Conservation (phyloP, 2,329 filamentous ascomycete genomes). For the Arthroderma sp. region DNA sequence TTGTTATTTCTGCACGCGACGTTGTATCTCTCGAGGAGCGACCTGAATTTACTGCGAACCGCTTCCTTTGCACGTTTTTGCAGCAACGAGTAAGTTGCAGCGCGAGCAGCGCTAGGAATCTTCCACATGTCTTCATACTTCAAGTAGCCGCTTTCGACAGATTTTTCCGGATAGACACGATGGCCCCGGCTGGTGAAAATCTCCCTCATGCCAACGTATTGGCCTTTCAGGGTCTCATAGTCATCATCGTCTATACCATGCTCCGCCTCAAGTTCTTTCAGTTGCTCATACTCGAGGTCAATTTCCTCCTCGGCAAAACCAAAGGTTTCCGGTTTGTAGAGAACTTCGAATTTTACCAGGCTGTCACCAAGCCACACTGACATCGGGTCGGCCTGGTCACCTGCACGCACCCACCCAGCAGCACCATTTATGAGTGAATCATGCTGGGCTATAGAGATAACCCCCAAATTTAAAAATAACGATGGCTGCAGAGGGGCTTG, state of each 20-base stretch:
- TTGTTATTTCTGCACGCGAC: conserved; percentile 42
- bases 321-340: conserved; percentile 39
- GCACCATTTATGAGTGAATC: conserved; percentile 47
- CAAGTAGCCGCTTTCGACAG: conserved; percentile 24
- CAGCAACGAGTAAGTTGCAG: conserved; percentile 55
- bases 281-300: conserved; percentile 49
- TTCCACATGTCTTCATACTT: conserved; percentile 47
- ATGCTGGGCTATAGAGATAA: conserved; percentile 54
- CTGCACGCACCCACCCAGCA: conserved; percentile 31
- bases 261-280: conserved; percentile 50
- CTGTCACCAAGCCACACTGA: conserved; percentile 47
- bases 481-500: conserved; percentile 42
- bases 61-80: conserved; percentile 43
- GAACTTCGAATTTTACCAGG: conserved; percentile 35
- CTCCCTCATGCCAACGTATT: conserved; percentile 34
- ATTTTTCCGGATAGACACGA: conserved; percentile 20
- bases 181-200: conserved; percentile 22
- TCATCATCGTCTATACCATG: conserved; percentile 43
- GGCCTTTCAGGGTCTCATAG: conserved; percentile 40
- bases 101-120: conserved; percentile 45
- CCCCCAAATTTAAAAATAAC: conserved; percentile 41
- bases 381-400: conserved; percentile 29
- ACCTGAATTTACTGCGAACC: conserved; percentile 39
- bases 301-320: conserved; percentile 47
- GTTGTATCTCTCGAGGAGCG: conserved; percentile 41